Conservation (phyloP, 139 green algal species). For the Chlorella sp. region DNA sequence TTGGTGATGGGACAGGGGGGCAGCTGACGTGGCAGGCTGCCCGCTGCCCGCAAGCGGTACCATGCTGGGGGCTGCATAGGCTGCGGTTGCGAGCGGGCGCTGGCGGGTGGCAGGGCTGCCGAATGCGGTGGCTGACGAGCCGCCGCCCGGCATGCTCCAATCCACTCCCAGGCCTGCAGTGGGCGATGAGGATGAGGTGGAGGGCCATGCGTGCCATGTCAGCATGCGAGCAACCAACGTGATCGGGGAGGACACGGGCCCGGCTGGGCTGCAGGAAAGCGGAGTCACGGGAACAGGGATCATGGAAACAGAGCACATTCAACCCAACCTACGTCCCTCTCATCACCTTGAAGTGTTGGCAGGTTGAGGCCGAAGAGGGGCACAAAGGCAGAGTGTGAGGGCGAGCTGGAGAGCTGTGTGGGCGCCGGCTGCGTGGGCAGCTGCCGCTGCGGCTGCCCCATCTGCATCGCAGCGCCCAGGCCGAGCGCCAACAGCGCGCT, state of each 20-base stretch:
- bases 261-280: no score
- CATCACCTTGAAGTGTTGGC: constrained; percentile 5
- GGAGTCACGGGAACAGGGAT: no score
- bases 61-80: background rate
- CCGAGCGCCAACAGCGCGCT: background rate
- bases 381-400: constrained; percentile 11
- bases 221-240: background rate
- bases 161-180: constrained; percentile 27
- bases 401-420: background rate
- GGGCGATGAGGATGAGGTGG: background rate
- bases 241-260: no score
- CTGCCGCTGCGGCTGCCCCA: background rate
- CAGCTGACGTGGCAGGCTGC: background rate
- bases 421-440: background rate
- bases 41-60: background rate
- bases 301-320: no score
- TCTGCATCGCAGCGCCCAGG: background rate
- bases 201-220: background rate
- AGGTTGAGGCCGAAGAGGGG: constrained; percentile 41
- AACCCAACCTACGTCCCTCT: background rate
- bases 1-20: no score
- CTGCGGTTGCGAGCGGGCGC: background rate
- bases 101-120: constrained; percentile 15
- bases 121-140: background rate
- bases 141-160: constrained; percentile 31